Evolutionary conservation across 345 rosid genomes (phyloP).

Genomic region (Excoecaria agallocha): DNA sequence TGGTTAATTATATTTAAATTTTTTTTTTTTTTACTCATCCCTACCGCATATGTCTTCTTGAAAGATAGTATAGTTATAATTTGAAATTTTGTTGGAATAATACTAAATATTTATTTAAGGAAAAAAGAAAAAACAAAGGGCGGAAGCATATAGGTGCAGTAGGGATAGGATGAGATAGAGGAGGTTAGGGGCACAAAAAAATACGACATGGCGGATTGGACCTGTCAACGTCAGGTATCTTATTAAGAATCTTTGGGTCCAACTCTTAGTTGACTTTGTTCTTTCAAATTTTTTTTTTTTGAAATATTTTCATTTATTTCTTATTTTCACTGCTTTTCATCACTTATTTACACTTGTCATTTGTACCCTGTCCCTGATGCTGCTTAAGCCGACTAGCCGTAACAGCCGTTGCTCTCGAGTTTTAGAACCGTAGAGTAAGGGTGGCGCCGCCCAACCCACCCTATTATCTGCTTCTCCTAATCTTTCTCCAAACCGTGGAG

Average conservation of each 20-base stretch:
- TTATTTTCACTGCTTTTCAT: not conserved
- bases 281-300: not conserved
- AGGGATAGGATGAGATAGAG: too few species aligned
- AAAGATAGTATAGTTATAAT: too few species aligned
- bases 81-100: too few species aligned
- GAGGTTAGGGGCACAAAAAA: too few species aligned
- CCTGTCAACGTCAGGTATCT: slow-evolving; percentile 45
- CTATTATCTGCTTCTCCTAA: not conserved
- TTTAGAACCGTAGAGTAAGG: not conserved
- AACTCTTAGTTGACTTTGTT: not conserved
- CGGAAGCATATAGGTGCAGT: too few species aligned
- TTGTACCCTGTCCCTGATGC: slow-evolving; percentile 16
- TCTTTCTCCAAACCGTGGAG: not conserved
- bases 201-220: not conserved
- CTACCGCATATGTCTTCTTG: too few species aligned
- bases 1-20: too few species aligned
- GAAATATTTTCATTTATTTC: not conserved
- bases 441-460: not conserved
- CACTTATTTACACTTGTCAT: slow-evolving; percentile 15
- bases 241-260: slow-evolving; percentile 33
- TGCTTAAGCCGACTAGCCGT: slow-evolving; percentile 31
- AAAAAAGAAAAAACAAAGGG: too few species aligned
- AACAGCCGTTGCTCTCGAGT: slow-evolving; percentile 5
- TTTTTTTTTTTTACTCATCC: too few species aligned
- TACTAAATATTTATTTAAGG: too few species aligned